Evolutionary conservation across 306 rosid species (phyloP).

Genomic region (Canavalia ensiformis): DNA sequence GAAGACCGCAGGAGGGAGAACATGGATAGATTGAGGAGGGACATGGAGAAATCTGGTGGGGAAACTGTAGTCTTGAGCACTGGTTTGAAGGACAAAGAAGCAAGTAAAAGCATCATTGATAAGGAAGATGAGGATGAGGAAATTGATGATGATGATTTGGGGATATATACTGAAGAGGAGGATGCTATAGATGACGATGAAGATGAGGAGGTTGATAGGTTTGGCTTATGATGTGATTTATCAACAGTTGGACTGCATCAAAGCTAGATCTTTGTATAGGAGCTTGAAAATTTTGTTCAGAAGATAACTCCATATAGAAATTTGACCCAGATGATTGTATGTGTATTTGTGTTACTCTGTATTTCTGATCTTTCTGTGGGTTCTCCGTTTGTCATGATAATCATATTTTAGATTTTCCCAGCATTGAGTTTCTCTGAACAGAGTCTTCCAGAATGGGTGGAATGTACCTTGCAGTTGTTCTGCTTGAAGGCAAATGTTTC

Average conservation of each 20-base stretch:
- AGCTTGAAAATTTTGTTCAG: not conserved
- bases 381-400: not conserved
- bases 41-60: constrained; percentile 74
- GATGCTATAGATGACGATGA: constrained; percentile 65
- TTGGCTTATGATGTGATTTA: constrained; percentile 48
- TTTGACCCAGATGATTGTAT: not conserved
- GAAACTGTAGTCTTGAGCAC: constrained; percentile 81
- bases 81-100: constrained; percentile 69
- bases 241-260: constrained; percentile 15
- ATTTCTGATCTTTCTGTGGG: not conserved
- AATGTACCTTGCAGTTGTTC: no score
- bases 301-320: not conserved
- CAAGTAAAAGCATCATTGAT: constrained; percentile 57
- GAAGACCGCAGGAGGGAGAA: constrained; percentile 77
- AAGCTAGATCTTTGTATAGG: constrained; percentile 52
- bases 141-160: constrained; percentile 54
- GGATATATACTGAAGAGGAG: constrained; percentile 59
- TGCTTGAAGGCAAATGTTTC: no score
- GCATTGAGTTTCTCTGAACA: no score
- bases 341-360: not conserved
- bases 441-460: no score
- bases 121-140: constrained; percentile 53
- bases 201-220: constrained; percentile 67
- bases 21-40: constrained; percentile 79
- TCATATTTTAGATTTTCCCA: no score